Base-by-base conservation (phyloP, 2,329 filamentous ascomycete species). In the Colletotrichum noveboracense region DNA sequence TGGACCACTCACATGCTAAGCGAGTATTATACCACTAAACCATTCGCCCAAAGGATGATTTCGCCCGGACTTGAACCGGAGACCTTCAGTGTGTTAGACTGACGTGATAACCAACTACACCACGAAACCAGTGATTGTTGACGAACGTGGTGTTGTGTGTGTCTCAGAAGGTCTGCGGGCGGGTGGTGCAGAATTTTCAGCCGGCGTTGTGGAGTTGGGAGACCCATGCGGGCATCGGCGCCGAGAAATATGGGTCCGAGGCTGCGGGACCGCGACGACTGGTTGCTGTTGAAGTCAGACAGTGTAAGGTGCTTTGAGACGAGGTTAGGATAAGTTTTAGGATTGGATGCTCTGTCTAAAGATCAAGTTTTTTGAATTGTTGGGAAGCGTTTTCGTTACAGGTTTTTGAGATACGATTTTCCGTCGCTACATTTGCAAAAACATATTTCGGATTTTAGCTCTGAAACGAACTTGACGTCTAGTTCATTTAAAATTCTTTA, bases 121-220 rank as follows among this genome's bases (percentile, higher is more conserved):
- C 85, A 72, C 89, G 87, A 75, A 71, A 75, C 70, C 73, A 68
- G 6, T 38, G 14, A 5, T 68, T 75, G 64, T 73, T 73, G 64
- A 7, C 6, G 26, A 28, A 5, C 4, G 6, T 7, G 1, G 3
- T 7, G 7, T 34, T 14, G 7, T 36, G 12, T 6, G 18, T 21
- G 28, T 62, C 9, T n/a, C 1, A 62, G 30, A 36, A 62, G 30
- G 58, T 62, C 30, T 36, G 30, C 30, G 1, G 12, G 4, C 5
- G 43, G 18, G 43, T 48, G 43, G 43, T 89, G 91, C 75, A 91
- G 91, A 85, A 94, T 95, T 7, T 36, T 36, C 30, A n/a, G 24
- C 55, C 58, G 18, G 12, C 28, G 92, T 96, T 66, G 84, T 88
- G 48, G 95, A 97, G 83, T 91, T 96, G 38, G 90, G 91, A 10